phyloP scores from a whole-genome alignment of 73 alveolate genomes.

The Paraurostyla sp. region DNA sequence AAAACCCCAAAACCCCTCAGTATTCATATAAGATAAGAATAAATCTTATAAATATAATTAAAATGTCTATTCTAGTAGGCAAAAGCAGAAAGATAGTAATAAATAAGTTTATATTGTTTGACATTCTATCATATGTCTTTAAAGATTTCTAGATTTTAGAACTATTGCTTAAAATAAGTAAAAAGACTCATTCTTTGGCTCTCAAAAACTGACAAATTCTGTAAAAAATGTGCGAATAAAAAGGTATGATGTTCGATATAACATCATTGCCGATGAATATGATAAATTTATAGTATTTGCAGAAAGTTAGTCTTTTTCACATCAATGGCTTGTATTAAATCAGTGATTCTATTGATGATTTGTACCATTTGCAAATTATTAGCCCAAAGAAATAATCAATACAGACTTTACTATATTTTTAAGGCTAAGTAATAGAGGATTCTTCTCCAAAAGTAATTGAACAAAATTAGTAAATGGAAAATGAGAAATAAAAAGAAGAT shows the following conservation, averaged over 20 bases:
- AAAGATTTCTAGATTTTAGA: slow-evolving; percentile 4
- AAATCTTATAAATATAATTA: too few relatives aligned
- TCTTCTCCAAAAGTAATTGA: background rate
- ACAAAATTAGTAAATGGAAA: background rate
- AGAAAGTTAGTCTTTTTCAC: background rate
- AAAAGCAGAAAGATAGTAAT: background rate
- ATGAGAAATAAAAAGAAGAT: background rate
- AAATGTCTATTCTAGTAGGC: background rate
- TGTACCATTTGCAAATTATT: background rate
- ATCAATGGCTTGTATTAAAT: background rate
- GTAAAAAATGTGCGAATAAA: background rate
- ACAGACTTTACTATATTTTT: background rate
- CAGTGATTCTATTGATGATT: background rate
- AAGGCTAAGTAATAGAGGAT: background rate
- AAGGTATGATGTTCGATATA: background rate
- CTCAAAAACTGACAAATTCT: background rate
- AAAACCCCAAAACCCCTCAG: too few relatives aligned
- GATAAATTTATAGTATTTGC: background rate
- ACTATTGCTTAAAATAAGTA: background rate
- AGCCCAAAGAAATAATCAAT: background rate
- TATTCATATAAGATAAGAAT: too few relatives aligned
- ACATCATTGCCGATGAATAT: background rate
- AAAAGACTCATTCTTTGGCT: background rate
- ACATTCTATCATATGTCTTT: background rate
- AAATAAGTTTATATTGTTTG: background rate